Base-by-base conservation (phyloP, 768 basidiomycete species). In the Suillus brevipes region DNA sequence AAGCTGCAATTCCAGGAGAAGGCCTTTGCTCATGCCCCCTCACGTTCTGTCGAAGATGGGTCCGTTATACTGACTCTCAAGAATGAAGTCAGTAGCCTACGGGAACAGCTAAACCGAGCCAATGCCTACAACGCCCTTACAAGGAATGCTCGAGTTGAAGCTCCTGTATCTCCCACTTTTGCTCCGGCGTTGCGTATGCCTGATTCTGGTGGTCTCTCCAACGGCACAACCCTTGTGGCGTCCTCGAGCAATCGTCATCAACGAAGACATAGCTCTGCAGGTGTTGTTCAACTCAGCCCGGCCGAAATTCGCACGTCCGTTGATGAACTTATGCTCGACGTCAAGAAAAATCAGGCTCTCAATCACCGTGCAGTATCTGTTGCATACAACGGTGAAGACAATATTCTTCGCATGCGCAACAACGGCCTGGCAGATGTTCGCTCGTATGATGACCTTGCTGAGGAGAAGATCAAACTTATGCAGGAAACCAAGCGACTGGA, bases 91-190 rank as follows among this genome's bases (percentile, higher is more conserved):
- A 89, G 90, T 78, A 90, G 81, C 71, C 84, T 99, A 37, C 93
- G 95, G 65, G 97, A 99, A 74, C 97, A 99, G 74, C 87, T 99
- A 68, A 96, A 96, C 71, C 88, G 97, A 38, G 89, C 94, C n/a
- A 95, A 96, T 73, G 94, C 97, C 10, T 85, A 97, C 70, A 94
- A 95, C 70, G 84, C 87, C 18, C 84, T 97, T 60, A 95, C 94
- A 13, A 87, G 89, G 68, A 87, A 90, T 37, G 75, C 85, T 50
- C 88, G 89, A 43, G 81, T 79, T 20, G 89, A 93, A 20, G 87
- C 88, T 25, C 91, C 92, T 5, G 79, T 87, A 28, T 95, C 94
- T 3, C 95, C 95, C 1, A 92, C 92, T 4, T 96, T 95, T 68
- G 89, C 91, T 10, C 92, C 95, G 52, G 84, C 84, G 40, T 82